Conservation (phyloP, 768 basidiomycete species). For the Scleroderma citrinum region DNA sequence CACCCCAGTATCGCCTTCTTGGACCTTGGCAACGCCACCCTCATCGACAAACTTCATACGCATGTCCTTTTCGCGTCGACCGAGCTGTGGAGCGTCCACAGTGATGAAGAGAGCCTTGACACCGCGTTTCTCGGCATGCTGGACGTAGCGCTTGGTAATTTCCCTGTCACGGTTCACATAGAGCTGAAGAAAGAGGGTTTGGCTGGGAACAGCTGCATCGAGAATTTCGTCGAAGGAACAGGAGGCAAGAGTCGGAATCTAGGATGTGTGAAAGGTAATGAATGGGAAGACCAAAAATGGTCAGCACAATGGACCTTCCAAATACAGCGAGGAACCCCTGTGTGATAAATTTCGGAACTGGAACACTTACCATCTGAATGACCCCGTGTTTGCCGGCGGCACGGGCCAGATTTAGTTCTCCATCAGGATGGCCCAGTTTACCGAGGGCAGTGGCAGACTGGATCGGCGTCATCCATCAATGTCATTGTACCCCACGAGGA, state of each 20-base stretch:
- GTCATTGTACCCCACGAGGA: not conserved
- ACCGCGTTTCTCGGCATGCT: constrained; percentile 80
- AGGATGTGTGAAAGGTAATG: not conserved
- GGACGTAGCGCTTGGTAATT: constrained; percentile 76
- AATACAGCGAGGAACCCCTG: not conserved
- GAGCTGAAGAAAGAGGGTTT: constrained; percentile 81
- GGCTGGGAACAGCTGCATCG: constrained; percentile 70
- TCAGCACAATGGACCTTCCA: not conserved
- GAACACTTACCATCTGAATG: constrained; percentile 53
- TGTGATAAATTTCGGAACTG: not conserved
- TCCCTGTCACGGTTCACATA: constrained; percentile 81
- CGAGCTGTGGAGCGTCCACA: constrained; percentile 90
- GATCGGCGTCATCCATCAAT: not conserved
- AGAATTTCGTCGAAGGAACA: constrained; percentile 92
- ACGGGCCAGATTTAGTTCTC: constrained; percentile 80
- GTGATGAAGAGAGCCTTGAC: constrained; percentile 91
- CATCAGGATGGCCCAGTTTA: constrained; percentile 90
- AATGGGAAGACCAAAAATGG: not conserved
- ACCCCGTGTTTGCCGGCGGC: constrained; percentile 72
- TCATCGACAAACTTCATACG: constrained; percentile 87
- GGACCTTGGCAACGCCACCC: constrained; percentile 19
- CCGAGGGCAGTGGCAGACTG: constrained; percentile 73
- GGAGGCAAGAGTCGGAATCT: constrained; percentile 90
- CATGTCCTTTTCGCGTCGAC: constrained; percentile 92
- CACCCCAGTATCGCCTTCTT: constrained; percentile 29